Percentiles rank a stretch among this genome's conserved stretches.
Conservation (phyloP, 441 rosid genomes). For the Croton setiger region DNA sequence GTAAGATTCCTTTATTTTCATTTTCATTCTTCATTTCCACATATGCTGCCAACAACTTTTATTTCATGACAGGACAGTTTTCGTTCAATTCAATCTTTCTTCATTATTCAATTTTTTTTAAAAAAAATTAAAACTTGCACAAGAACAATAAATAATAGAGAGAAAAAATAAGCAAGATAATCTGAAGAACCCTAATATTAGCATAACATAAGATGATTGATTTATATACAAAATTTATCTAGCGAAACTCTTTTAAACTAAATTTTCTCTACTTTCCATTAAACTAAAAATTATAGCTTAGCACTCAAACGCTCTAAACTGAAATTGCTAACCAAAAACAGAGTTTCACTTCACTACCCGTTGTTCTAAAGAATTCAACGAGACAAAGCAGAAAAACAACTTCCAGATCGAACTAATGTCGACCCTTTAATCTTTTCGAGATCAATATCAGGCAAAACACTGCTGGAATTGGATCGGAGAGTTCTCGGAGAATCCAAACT, state of each 20-base stretch:
- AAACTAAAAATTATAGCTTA: not conserved
- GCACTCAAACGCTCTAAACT: not conserved
- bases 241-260: not conserved
- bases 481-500: slow-evolving; percentile 43
- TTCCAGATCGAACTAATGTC: slow-evolving; percentile 42
- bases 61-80: not conserved
- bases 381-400: slow-evolving; percentile 3
- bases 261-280: not conserved
- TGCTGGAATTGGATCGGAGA: slow-evolving; percentile 38
- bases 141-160: too few relatives aligned
- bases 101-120: not conserved
- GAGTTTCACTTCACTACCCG: not conserved
- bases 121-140: too few relatives aligned
- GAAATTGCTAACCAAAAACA: not conserved
- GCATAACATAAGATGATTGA: not conserved
- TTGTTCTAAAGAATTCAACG: not conserved
- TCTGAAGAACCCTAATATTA: not conserved
- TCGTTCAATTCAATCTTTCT: not conserved
- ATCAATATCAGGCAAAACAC: slow-evolving; percentile 40
- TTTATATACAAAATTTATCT: not conserved
- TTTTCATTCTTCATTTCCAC: not conserved
- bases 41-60: not conserved
- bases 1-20: not conserved
- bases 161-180: not conserved
- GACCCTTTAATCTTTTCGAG: slow-evolving; percentile 23